Evolutionary conservation across 495 filamentous ascomycete genomes (phyloP).

Genomic region (Hyaloscypha bicolor): DNA sequence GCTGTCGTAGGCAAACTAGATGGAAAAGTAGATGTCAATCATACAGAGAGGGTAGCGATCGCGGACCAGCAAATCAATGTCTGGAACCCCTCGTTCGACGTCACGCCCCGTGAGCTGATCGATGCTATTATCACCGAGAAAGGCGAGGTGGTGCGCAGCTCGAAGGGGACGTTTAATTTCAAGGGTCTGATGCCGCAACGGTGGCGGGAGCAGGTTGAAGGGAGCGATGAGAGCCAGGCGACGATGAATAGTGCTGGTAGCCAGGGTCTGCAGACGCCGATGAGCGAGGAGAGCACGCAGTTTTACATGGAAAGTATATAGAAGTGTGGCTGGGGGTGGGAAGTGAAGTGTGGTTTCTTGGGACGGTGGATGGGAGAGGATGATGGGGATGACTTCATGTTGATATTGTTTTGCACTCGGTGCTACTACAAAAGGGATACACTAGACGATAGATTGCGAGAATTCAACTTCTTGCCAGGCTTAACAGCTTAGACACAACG

Average conservation of each 20-base stretch:
- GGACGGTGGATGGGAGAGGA: neutral
- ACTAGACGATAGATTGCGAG: neutral
- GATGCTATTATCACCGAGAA: slow-evolving; percentile 94
- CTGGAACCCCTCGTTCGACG: slow-evolving; percentile 97
- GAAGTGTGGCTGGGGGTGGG: neutral
- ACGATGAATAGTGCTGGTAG: neutral
- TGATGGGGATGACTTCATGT: slow-evolving; percentile 9
- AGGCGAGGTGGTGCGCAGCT: slow-evolving; percentile 78
- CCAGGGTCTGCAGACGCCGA: neutral
- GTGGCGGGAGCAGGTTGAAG: slow-evolving; percentile 38
- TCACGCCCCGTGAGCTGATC: slow-evolving; percentile 83
- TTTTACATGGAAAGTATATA: slow-evolving; percentile 29
- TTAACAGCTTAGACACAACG: too few relatives aligned
- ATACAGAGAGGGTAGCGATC: slow-evolving; percentile 71
- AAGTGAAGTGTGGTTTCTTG: neutral
- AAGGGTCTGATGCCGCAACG: slow-evolving; percentile 51
- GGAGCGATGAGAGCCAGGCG: slow-evolving; percentile 10
- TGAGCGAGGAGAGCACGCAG: slow-evolving; percentile 22
- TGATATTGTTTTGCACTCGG: slow-evolving; percentile 9
- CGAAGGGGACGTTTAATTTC: slow-evolving; percentile 77
- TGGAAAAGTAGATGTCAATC: slow-evolving; percentile 49
- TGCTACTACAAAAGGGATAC: neutral
- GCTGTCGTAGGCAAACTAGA: slow-evolving; percentile 52
- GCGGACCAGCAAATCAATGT: slow-evolving; percentile 81
- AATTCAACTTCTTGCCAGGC: neutral